phyloP scores from a whole-genome alignment of 73 alveolate genomes.

The Urostyla sp. region DNA sequence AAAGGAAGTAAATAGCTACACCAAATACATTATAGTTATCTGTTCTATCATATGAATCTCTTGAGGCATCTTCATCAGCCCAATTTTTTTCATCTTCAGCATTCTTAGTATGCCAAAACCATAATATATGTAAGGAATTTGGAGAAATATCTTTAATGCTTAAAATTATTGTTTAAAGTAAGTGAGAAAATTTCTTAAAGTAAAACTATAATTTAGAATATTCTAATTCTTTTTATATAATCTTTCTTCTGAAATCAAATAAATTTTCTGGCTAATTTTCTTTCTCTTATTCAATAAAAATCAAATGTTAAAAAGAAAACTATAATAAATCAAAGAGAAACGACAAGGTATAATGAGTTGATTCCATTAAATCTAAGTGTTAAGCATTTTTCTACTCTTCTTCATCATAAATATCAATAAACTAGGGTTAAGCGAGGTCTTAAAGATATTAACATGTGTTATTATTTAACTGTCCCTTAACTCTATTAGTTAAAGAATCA shows the following conservation, averaged over 20 bases:
- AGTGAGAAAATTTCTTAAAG: not conserved
- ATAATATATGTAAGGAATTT: not conserved
- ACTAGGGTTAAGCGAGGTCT: slow-evolving; percentile 39
- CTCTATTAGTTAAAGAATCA: not conserved
- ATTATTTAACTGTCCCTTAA: not conserved
- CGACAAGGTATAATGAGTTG: slow-evolving; percentile 40
- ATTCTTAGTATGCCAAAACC: slow-evolving; percentile 40
- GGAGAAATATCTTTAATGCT: slow-evolving; percentile 9
- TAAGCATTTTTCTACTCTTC: slow-evolving; percentile 40
- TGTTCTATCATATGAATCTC: slow-evolving; percentile 40
- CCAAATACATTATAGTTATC: slow-evolving; percentile 50
- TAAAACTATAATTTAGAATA: not conserved
- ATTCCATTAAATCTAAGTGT: not conserved
- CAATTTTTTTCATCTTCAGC: slow-evolving; percentile 31
- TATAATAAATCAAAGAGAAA: slow-evolving; percentile 53
- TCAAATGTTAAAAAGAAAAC: slow-evolving; percentile 30
- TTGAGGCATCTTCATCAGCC: slow-evolving; percentile 49
- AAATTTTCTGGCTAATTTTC: not conserved
- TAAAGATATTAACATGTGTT: not conserved
- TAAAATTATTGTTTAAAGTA: not conserved
- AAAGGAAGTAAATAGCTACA: not conserved
- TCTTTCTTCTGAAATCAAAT: slow-evolving; percentile 33
- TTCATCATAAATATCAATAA: slow-evolving; percentile 51
- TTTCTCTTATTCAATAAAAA: not conserved
- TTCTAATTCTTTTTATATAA: not conserved